Evolutionary conservation across 257 asterid genomes (phyloP).

Genomic region (Lithospermum erythrorhizon): DNA sequence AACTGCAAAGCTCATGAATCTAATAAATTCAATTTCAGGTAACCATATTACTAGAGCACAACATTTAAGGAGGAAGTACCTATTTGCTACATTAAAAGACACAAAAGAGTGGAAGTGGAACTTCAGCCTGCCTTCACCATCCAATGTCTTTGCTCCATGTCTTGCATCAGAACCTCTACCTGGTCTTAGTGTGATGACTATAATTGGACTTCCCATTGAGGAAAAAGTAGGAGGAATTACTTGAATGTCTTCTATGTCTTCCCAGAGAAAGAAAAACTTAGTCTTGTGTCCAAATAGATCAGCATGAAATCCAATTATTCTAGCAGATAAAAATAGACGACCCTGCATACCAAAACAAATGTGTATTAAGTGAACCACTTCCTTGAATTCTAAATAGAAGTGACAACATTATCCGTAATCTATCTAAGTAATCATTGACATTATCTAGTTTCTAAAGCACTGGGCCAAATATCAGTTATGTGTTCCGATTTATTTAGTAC

Average conservation of each 20-base stretch:
- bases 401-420: not conserved
- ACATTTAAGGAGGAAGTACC: constrained; percentile 25
- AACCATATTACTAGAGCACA: not conserved
- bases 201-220: constrained; percentile 94
- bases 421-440: not conserved
- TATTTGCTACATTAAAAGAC: constrained; percentile 76
- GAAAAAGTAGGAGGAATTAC: constrained; percentile 83
- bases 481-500: not conserved
- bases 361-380: constrained; percentile 8
- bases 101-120: constrained; percentile 93
- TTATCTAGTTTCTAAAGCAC: not conserved
- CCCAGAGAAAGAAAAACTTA: constrained; percentile 93
- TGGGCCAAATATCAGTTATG: not conserved
- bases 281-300: constrained; percentile 95
- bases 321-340: constrained; percentile 88
- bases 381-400: not conserved
- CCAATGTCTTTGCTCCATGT: constrained; percentile 92
- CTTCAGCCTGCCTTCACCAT: constrained; percentile 78
- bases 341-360: constrained; percentile 46
- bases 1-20: not conserved
- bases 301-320: constrained; percentile 96
- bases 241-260: constrained; percentile 90
- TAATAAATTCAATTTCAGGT: not conserved
- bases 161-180: constrained; percentile 88
- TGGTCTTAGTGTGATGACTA: constrained; percentile 64